Conservation (phyloP, 148 eudicot species). For the Dianthus caryophyllus region DNA sequence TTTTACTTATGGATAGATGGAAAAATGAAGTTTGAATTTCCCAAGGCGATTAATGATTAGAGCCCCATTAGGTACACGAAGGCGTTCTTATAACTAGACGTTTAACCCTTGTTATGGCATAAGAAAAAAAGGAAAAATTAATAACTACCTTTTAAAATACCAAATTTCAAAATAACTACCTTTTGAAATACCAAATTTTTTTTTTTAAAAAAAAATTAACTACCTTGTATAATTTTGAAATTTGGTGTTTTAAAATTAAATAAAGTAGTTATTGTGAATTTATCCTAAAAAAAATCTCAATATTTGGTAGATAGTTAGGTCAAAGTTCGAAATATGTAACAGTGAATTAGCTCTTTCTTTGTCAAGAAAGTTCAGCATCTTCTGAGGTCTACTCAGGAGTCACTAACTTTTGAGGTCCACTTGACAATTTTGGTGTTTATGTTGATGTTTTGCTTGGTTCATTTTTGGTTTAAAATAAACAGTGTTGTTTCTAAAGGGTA, state of each 20-base stretch:
- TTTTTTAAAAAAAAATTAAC: too few species aligned
- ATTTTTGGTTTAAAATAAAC: conserved; percentile 7
- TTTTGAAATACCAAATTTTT: too few species aligned
- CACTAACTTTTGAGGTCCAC: conserved; percentile 12
- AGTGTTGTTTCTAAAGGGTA: conserved; percentile 9
- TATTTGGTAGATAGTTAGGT: conserved; percentile 13
- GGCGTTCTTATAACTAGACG: conserved; percentile 4
- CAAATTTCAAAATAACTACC: too few species aligned
- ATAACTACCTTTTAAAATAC: too few species aligned
- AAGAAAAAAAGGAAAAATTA: too few species aligned
- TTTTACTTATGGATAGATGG: too few species aligned
- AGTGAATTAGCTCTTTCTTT: conserved; percentile 4
- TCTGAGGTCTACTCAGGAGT: background rate
- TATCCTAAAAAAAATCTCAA: background rate
- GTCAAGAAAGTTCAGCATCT: conserved; percentile 9
- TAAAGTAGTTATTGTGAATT: too few species aligned
- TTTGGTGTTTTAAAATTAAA: too few species aligned
- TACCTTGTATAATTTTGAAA: too few species aligned
- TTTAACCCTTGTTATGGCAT: conserved; percentile 11
- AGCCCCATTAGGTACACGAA: conserved; percentile 20
- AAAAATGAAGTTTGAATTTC: conserved; percentile 4
- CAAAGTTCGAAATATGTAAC: conserved; percentile 10
- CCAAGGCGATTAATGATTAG: conserved; percentile 3
- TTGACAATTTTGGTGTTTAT: conserved; percentile 12
- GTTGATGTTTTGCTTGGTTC: conserved; percentile 9